These are phyloP conservation scores for Fusarium longipes DNA, from an alignment of 2,329 filamentous ascomycete genomes.

Conservation along the genomic window DNA sequence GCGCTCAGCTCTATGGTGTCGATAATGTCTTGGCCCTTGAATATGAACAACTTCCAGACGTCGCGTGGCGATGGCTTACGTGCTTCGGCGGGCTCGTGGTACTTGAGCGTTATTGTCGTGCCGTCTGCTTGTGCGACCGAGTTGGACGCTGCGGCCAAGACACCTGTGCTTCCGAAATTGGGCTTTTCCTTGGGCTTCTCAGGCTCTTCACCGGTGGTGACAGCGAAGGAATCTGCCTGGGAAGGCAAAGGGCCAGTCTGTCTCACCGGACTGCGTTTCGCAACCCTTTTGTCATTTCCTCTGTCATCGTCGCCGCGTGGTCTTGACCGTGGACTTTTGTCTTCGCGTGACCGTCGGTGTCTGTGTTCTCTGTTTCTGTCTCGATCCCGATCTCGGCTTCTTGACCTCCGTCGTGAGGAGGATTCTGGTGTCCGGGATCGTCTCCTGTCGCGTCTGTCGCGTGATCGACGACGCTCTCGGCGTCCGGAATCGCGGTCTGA, in stretches of 20 bases:
- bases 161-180: conserved; percentile 84
- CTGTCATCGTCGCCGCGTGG: conserved; percentile 36
- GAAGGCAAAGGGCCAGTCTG: conserved; percentile 66
- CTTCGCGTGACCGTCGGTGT: conserved; percentile 51
- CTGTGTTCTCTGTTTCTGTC: conserved; percentile 43
- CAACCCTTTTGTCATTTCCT: conserved; percentile 39
- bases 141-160: conserved; percentile 90
- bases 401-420: conserved; percentile 39
- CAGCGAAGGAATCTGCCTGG: conserved; percentile 69
- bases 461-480: conserved; percentile 46
- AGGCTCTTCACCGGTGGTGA: conserved; percentile 60
- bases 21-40: conserved; percentile 83
- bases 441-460: conserved; percentile 47
- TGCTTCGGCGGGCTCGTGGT: conserved; percentile 93
- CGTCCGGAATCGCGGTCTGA: conserved; percentile 42
- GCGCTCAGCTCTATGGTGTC: conserved; percentile 82
- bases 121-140: conserved; percentile 76
- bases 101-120: conserved; percentile 85
- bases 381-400: conserved; percentile 46
- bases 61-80: conserved; percentile 84
- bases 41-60: conserved; percentile 90
- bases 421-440: conserved; percentile 50
- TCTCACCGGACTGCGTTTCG: conserved; percentile 44
- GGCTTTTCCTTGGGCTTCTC: conserved; percentile 82
- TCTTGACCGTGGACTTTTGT: conserved; percentile 44